Conservation (phyloP, 2,329 filamentous ascomycete species). For the Colletotrichum sojae region DNA sequence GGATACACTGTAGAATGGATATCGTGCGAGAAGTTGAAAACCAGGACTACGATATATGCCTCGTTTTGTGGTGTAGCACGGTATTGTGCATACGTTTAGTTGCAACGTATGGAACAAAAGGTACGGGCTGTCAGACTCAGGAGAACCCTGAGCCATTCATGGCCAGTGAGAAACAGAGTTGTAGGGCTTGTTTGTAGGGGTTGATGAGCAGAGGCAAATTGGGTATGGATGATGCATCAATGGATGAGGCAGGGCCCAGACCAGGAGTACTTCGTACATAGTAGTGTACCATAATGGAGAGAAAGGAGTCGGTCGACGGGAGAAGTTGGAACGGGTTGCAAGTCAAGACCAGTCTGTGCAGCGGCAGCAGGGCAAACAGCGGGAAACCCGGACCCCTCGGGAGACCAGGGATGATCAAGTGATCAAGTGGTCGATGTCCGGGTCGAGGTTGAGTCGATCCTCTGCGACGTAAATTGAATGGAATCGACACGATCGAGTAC, state of each 20-base stretch:
- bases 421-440: conserved; percentile 3
- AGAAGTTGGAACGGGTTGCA: neutral
- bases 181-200: neutral
- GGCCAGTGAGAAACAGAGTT: neutral
- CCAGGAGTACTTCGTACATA: neutral
- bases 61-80: no score
- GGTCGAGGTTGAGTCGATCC: conserved; percentile 22
- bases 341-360: conserved; percentile 20
- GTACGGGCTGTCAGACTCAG: no score
- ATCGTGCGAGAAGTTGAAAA: no score
- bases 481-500: no score
- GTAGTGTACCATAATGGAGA: neutral
- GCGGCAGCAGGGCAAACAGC: conserved; percentile 19
- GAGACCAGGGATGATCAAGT: conserved; percentile 26
- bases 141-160: no score
- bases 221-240: neutral
- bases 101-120: no score
- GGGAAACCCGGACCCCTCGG: conserved; percentile 37
- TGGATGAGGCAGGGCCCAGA: neutral
- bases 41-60: no score
- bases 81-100: no score
- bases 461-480: no score
- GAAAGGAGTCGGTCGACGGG: neutral
- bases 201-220: conserved; percentile 23
- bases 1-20: no score